Base-by-base conservation (phyloP, 2,329 filamentous ascomycete genomes). In the Escovopsis sp. region DNA sequence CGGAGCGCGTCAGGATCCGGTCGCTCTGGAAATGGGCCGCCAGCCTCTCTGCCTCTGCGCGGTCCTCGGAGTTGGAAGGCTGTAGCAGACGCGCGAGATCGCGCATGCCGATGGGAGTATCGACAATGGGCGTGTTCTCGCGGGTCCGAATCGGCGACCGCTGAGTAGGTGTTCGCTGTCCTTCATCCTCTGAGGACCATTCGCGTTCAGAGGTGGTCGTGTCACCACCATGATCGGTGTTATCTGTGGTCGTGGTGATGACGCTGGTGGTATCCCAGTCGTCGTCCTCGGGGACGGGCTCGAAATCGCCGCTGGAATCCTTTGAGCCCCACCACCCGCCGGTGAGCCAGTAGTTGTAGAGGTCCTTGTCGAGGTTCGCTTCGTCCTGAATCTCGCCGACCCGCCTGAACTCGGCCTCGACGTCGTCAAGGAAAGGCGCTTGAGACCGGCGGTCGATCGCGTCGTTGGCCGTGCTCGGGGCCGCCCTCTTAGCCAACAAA, bases 241-340 rank as follows among this genome's bases (percentile, higher is more conserved):
- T 49, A 9, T 65, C 63, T 2, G 61, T 64, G 7, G 68, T 71
- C 40, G 54, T 46, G 4, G 85, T 86, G n/a, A 91, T 63, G 31
- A 93, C 69, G 53, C 88, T 95, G 1, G 86, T 93, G 8, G 73
- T 74, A 54, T 93, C 85, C 54, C 81, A 78, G 36, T 80, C 70
- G 10, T 76, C 67, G 4, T 75, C 69, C 5, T 64, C 56, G 10
- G 66, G 58, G 7, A 59, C 54, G 1, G 79, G 79, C 29, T 67
- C 59, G 57, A 88, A 96, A 47, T 89, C 82, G 25, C 83, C 84
- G 53, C 84, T 94, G 5, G 70, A 69, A 56, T 96, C 89, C 29
- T 79, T 69, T 13, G 80, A 79, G 1, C 89, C 88, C 79, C 86
- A 95, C 65, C 84, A 84, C 7, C 84, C 86, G 15, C 85, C 86